Percentiles rank a stretch among this genome's conserved stretches.
Evolutionary conservation across 2,329 filamentous ascomycete species (phyloP).

Genomic region (Microdochium trichocladiopsis): DNA sequence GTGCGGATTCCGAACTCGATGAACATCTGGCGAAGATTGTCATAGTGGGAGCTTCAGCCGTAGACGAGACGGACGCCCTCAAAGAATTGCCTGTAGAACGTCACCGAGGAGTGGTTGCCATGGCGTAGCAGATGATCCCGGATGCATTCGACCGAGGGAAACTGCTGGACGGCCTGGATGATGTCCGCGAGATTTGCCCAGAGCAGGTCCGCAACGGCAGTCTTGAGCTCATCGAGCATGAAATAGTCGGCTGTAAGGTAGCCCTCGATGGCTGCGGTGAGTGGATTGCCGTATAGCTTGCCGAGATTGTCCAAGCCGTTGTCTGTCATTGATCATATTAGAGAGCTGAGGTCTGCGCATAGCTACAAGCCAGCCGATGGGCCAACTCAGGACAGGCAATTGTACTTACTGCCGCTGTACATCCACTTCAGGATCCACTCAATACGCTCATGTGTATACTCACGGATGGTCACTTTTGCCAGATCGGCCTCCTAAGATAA

Average conservation of each 20-base stretch:
- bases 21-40: background rate
- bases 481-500: background rate
- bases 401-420: background rate
- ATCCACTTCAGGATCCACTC: background rate
- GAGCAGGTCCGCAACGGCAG: background rate
- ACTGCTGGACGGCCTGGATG: background rate
- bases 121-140: background rate
- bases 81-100: background rate
- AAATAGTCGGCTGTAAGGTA: background rate
- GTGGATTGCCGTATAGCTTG: background rate
- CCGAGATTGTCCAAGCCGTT: background rate
- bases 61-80: background rate
- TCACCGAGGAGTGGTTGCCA: background rate
- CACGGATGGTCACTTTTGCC: background rate
- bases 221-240: background rate
- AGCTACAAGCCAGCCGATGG: too few species aligned
- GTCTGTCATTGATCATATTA: too few species aligned
- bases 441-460: background rate
- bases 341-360: too few species aligned
- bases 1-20: background rate
- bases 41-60: background rate
- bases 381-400: background rate
- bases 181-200: background rate
- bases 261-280: background rate
- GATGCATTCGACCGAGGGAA: background rate